A percentile compares a stretch with the other conserved stretches of the same genome.
These are phyloP conservation scores for Cytospora schulzeri DNA, from an alignment of 2,329 filamentous ascomycete genomes.

Conservation along the genomic window DNA sequence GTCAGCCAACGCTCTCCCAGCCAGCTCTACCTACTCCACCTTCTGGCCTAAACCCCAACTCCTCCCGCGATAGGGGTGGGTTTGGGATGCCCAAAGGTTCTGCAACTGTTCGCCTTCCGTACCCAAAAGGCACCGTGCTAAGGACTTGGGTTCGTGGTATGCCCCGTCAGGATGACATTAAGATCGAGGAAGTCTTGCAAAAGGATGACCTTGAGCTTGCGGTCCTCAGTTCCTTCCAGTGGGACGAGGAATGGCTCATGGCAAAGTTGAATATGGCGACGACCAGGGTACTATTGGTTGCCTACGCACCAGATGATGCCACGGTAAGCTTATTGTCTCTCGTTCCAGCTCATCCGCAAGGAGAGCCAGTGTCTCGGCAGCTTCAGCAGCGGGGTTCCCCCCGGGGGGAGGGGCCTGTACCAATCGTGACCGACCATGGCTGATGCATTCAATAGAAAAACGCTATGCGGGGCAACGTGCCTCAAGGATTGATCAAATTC, in stretches of 20 bases:
- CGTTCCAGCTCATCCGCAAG: neutral
- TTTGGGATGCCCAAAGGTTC: neutral
- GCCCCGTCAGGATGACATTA: constrained; percentile 69
- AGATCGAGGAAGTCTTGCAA: constrained; percentile 83
- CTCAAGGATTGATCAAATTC: constrained; percentile 60
- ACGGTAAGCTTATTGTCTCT: constrained; percentile 46
- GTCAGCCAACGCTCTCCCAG: constrained; percentile 8
- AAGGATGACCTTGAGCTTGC: constrained; percentile 71
- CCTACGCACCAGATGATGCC: constrained; percentile 54
- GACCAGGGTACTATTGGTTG: constrained; percentile 65
- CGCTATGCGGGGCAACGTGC: constrained; percentile 52
- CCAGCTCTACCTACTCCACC: neutral
- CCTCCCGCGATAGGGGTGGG: neutral
- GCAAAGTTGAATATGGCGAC: constrained; percentile 64
- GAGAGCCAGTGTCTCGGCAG: neutral
- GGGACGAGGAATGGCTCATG: constrained; percentile 79
- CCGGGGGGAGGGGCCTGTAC: no score
- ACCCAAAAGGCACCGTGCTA: constrained; percentile 68
- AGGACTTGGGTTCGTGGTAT: constrained; percentile 76
- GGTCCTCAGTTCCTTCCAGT: constrained; percentile 84
- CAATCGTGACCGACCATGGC: constrained; percentile 11
- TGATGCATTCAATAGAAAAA: constrained; percentile 43
- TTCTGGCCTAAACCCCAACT: constrained; percentile 7
- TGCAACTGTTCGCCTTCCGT: constrained; percentile 39
- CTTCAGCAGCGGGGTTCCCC: neutral